phyloP scores from a whole-genome alignment of 495 filamentous ascomycete genomes.

The Bryoglossum gracile region DNA sequence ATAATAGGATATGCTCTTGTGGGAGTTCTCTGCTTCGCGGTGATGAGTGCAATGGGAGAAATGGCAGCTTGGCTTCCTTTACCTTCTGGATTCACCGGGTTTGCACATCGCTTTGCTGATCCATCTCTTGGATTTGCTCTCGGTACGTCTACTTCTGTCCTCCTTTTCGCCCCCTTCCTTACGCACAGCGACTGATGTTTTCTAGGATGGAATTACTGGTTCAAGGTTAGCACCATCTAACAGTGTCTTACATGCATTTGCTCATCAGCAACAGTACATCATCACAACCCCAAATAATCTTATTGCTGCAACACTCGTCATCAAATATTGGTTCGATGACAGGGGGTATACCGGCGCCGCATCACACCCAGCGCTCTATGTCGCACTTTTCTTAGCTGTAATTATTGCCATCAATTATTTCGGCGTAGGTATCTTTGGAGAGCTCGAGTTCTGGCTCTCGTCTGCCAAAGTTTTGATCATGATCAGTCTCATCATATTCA shows the following conservation, averaged over 20 bases:
- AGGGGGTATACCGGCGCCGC: slow-evolving; percentile 2
- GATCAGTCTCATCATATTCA: slow-evolving; percentile 39
- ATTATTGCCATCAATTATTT: slow-evolving; percentile 62
- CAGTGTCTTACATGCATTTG: neutral
- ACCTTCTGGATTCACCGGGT: slow-evolving; percentile 32
- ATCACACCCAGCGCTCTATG: slow-evolving; percentile 54
- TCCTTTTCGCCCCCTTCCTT: neutral
- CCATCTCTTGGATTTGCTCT: slow-evolving; percentile 24
- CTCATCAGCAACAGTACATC: slow-evolving; percentile 19
- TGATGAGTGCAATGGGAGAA: slow-evolving; percentile 55
- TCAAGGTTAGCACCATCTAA: slow-evolving; percentile 12
- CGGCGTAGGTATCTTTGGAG: slow-evolving; percentile 60
- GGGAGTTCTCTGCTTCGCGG: slow-evolving; percentile 53
- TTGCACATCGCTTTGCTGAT: slow-evolving; percentile 24
- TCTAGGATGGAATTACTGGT: slow-evolving; percentile 25
- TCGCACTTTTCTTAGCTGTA: slow-evolving; percentile 61
- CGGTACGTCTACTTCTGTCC: neutral
- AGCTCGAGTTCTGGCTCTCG: slow-evolving; percentile 69
- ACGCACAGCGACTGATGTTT: neutral
- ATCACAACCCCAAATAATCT: slow-evolving; percentile 24
- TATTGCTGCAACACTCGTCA: slow-evolving; percentile 60
- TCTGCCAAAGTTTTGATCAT: slow-evolving; percentile 69
- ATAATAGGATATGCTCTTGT: slow-evolving; percentile 63
- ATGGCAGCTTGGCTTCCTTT: slow-evolving; percentile 71
- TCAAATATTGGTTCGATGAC: slow-evolving; percentile 61